Conservation (phyloP, 345 rosid genomes). For the Dovyalis caffra region DNA sequence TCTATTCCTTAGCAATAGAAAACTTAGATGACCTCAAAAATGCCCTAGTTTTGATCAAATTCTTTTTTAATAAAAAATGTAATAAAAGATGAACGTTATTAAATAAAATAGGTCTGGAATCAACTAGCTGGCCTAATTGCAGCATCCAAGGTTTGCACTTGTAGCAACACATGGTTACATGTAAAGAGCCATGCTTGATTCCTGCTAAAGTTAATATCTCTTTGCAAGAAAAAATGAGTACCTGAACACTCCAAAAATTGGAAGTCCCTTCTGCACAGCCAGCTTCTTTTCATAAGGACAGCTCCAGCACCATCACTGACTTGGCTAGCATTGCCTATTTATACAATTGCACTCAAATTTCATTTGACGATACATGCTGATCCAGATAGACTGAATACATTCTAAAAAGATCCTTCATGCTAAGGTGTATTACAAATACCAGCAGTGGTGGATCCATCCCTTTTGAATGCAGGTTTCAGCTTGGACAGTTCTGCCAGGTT, state of each 20-base stretch:
- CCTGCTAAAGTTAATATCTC: neutral
- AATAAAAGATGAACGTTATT: no score
- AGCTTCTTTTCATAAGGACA: constrained; percentile 88
- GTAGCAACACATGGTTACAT: neutral
- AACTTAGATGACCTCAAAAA: no score
- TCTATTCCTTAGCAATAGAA: no score
- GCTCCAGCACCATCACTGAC: constrained; percentile 98
- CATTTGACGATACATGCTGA: neutral
- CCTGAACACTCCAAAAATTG: constrained; percentile 94
- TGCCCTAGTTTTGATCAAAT: no score
- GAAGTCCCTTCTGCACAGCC: constrained; percentile 82
- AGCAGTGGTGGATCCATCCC: constrained; percentile 85
- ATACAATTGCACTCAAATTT: constrained; percentile 13
- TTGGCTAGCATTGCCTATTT: constrained; percentile 89
- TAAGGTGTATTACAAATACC: constrained; percentile 42
- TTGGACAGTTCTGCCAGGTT: constrained; percentile 63
- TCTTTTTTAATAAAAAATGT: no score
- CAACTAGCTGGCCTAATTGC: neutral
- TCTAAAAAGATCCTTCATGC: neutral
- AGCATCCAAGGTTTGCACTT: neutral
- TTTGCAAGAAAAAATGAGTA: constrained; percentile 13
- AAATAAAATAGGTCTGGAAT: neutral
- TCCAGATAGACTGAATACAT: no score
- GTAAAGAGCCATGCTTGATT: neutral
- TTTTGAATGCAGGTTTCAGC: constrained; percentile 82